Evolutionary conservation across 2,329 filamentous ascomycete genomes (phyloP).

Genomic region (Ramichloridium luteum): DNA sequence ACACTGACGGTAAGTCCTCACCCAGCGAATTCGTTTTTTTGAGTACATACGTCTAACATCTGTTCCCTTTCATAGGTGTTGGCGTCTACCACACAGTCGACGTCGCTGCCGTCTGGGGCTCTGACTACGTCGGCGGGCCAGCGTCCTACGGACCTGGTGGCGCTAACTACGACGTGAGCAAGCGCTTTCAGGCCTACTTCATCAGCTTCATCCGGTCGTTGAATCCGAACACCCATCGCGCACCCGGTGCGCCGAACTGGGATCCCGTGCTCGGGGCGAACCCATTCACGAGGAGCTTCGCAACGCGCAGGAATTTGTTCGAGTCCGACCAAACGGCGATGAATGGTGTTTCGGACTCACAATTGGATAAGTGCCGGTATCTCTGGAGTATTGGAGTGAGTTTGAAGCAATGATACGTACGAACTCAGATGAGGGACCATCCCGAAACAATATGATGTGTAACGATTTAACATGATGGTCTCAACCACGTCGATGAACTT

Average conservation of each 20-base stretch:
- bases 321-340: conserved; percentile 29
- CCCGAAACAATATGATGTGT: too few relatives aligned
- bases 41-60: too few relatives aligned
- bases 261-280: conserved; percentile 11
- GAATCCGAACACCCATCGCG: conserved; percentile 50
- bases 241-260: conserved; percentile 40
- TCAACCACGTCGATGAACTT: too few relatives aligned
- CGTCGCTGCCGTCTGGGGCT: conserved; percentile 54
- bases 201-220: conserved; percentile 56
- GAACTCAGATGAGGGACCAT: too few relatives aligned
- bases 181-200: conserved; percentile 59
- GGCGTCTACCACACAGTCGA: conserved; percentile 60
- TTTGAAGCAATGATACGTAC: conserved; percentile 38
- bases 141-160: conserved; percentile 41
- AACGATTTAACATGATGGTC: too few relatives aligned
- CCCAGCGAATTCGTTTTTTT: too few relatives aligned
- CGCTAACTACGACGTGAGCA: conserved; percentile 46
- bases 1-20: conserved; percentile 23
- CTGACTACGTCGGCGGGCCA: conserved; percentile 43
- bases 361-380: conserved; percentile 37
- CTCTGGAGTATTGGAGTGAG: conserved; percentile 36
- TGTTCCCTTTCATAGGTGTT: conserved; percentile 34
- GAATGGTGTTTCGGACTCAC: conserved; percentile 26
- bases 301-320: conserved; percentile 26
- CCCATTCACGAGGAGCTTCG: conserved; percentile 26